A percentile compares a stretch with the other conserved stretches of the same genome.
Conservation (phyloP, 495 filamentous ascomycete genomes). For the Penicillium angulare region DNA sequence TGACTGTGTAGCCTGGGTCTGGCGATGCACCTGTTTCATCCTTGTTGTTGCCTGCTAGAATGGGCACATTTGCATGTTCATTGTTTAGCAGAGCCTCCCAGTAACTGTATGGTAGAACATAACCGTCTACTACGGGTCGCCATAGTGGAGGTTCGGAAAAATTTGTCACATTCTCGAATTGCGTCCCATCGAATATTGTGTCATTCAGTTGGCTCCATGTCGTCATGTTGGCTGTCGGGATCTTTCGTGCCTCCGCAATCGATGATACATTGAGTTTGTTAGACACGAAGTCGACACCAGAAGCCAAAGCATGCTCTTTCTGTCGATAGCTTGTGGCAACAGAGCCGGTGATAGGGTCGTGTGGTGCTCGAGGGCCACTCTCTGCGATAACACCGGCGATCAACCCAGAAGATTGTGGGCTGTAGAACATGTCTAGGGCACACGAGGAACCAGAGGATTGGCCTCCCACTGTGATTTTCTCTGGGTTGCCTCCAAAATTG, state of each 20-base stretch:
- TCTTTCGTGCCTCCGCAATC: not conserved
- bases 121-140: slow-evolving; percentile 17
- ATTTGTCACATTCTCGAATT: slow-evolving; percentile 6
- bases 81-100: slow-evolving; percentile 1
- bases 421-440: slow-evolving; percentile 19
- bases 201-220: not conserved
- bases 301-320: slow-evolving; percentile 6
- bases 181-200: slow-evolving; percentile 5
- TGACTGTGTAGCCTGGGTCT: not conserved
- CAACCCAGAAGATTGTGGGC: slow-evolving; percentile 7
- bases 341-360: slow-evolving; percentile 15
- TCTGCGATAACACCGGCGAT: slow-evolving; percentile 11
- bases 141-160: slow-evolving; percentile 6
- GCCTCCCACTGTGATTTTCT: slow-evolving; percentile 28
- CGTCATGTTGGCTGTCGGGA: not conserved
- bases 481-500: slow-evolving; percentile 46
- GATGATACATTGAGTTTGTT: not conserved
- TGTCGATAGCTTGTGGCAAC: slow-evolving; percentile 11
- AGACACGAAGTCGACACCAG: slow-evolving; percentile 11
- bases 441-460: slow-evolving; percentile 50
- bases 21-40: slow-evolving; percentile 6
- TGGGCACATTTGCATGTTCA: slow-evolving; percentile 11
- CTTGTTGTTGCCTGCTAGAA: slow-evolving; percentile 20
- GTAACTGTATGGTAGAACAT: slow-evolving; percentile 13
- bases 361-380: slow-evolving; percentile 17